These are phyloP conservation scores for Phallus indusiatus DNA, from an alignment of 768 basidiomycete genomes.

Conservation along the genomic window DNA sequence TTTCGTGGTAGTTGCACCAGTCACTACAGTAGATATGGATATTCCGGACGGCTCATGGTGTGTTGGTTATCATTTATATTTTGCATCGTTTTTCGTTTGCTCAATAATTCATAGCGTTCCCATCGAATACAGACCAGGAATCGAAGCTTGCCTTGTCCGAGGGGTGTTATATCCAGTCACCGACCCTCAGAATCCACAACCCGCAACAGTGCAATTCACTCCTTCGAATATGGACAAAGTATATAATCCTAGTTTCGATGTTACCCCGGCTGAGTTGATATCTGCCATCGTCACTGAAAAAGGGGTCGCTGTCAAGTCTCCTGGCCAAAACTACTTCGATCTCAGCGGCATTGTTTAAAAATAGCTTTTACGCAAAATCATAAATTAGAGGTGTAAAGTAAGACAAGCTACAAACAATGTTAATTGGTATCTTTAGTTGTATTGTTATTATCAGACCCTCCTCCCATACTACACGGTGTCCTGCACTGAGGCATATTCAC, in stretches of 20 bases:
- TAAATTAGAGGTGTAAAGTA: too few species aligned
- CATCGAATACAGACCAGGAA: conserved; percentile 82
- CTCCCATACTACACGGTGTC: conserved; percentile 41
- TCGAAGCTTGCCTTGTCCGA: conserved; percentile 84
- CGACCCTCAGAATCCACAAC: conserved; percentile 31
- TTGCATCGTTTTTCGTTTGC: not conserved
- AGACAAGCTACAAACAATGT: too few species aligned
- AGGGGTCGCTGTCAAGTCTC: conserved; percentile 71
- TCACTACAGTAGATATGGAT: conserved; percentile 84
- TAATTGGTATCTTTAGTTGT: too few species aligned
- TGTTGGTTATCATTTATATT: conserved; percentile 7
- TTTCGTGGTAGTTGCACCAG: conserved; percentile 88
- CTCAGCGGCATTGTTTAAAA: conserved; percentile 41
- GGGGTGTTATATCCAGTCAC: conserved; percentile 61
- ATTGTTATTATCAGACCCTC: not conserved
- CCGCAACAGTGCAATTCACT: conserved; percentile 78
- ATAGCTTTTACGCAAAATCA: not conserved
- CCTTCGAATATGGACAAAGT: conserved; percentile 53
- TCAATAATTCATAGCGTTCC: conserved; percentile 47
- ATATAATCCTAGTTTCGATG: conserved; percentile 95
- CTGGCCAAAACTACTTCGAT: conserved; percentile 52
- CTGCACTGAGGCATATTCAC: conserved; percentile 79
- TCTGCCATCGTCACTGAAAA: conserved; percentile 95
- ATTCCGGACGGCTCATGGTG: conserved; percentile 58
- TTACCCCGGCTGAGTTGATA: conserved; percentile 89